Evolutionary conservation across 2,329 filamentous ascomycete genomes (phyloP), one percentile per base, ranked within the genome.

Genomic region (Tolypocladium guangdongense): DNA sequence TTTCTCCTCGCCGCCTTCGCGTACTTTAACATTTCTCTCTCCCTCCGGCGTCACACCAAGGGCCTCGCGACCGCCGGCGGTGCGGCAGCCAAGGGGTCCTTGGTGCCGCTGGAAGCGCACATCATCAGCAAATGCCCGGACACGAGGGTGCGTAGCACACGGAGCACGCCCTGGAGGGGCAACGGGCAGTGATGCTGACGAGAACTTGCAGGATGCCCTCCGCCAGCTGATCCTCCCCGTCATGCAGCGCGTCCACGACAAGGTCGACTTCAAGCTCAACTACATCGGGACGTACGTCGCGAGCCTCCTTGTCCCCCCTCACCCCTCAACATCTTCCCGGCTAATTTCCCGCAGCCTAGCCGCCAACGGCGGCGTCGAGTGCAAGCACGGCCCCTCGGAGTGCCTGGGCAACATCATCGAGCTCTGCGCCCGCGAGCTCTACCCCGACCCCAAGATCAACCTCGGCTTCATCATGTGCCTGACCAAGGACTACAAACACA

Each of bases 121-220:
- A 93, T 97, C 62, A 99, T 97, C 86, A 88, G 84, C 72, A 96
- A 97, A 77, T 99, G 93, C 64, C 91, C 92, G 0, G 93, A 99
- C 70, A 90, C 93, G 2, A 80, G 78, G 68, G 78, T 81, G 64
- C 12, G 71, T 56, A 32, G 24, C 41, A 11, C 22, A 5, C n/a
- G 41, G n/a, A 45, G n/a, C 41, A 30, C 14, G 2, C 5, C 22
- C 3, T 16, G 7, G 12, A 2, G 41, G 12, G 14, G 22, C 7
- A 30, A 27, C 43, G 16, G 7, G 7, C 2, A 30, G 16, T 3
- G 27, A 46, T 46, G 35, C 52, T 51, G 22, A 33, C 37, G 12
- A 30, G 53, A 35, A 45, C 14, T 52, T 18, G 51, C 55, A 79
- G 75, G 86, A 89, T 65, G 96, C 92, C 64, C 75, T 99, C 22